Evolutionary conservation across 345 rosid species (phyloP).

Genomic region (Gossypium thurberi): DNA sequence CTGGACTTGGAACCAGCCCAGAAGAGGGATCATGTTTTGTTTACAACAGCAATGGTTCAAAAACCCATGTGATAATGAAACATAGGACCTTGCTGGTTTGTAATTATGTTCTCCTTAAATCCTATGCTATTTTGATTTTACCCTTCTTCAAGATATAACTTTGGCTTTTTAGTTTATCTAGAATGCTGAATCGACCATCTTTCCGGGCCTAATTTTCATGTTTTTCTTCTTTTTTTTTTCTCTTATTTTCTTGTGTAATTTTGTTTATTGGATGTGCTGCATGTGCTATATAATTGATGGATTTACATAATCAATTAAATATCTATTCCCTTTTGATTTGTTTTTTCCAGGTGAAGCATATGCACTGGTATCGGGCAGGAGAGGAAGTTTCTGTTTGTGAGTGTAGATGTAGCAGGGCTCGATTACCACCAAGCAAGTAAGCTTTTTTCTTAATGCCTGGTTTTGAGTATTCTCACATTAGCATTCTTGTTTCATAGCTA

Average conservation of each 20-base stretch:
- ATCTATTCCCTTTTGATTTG: conserved; percentile 7
- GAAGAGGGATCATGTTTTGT: conserved; percentile 86
- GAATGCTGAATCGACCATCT: neutral
- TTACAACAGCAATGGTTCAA: conserved; percentile 55
- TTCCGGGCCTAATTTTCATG: neutral
- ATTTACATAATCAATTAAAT: neutral
- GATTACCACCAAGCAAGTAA: conserved; percentile 92
- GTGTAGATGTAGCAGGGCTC: conserved; percentile 84
- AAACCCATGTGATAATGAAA: conserved; percentile 84
- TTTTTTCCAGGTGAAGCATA: conserved; percentile 71
- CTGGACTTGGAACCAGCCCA: conserved; percentile 63
- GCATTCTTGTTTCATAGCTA: neutral
- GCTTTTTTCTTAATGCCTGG: conserved; percentile 14
- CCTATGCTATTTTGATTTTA: conserved; percentile 9
- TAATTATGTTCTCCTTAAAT: conserved; percentile 23
- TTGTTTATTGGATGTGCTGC: neutral
- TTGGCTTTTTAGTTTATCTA: neutral
- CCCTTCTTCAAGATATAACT: conserved; percentile 9
- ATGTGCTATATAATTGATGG: neutral
- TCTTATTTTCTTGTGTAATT: neutral
- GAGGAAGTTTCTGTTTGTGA: conserved; percentile 74
- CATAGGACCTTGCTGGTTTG: conserved; percentile 90
- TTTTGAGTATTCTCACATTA: neutral
- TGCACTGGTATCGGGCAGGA: conserved; percentile 80
- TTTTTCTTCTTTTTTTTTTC: neutral